These are phyloP conservation scores for Claviceps paspali DNA, from an alignment of 2,329 filamentous ascomycete species.

Conservation along the genomic window DNA sequence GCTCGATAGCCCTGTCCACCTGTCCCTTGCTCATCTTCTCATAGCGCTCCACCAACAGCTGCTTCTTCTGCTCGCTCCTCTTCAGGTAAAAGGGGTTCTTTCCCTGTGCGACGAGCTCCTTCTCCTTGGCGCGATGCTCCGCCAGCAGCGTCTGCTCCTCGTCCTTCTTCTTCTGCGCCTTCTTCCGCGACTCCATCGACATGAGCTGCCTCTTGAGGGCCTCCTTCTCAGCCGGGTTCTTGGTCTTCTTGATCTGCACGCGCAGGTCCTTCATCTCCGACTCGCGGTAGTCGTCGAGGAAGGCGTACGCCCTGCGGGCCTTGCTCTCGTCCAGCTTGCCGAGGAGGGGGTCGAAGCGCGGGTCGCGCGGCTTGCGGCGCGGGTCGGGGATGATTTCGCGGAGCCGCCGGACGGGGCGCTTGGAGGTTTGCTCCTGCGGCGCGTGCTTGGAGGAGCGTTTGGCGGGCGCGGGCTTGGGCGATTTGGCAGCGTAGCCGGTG, in stretches of 20 bases:
- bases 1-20: constrained; percentile 70
- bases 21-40: constrained; percentile 72
- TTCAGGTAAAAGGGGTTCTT: constrained; percentile 93
- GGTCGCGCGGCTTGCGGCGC: constrained; percentile 57
- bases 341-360: constrained; percentile 60
- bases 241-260: constrained; percentile 47
- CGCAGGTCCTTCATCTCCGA: constrained; percentile 68
- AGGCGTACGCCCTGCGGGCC: constrained; percentile 62
- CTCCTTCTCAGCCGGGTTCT: constrained; percentile 50
- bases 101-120: constrained; percentile 69
- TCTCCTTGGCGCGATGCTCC: constrained; percentile 69
- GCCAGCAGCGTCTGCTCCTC: constrained; percentile 53
- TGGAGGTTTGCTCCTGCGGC: constrained; percentile 67
- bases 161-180: constrained; percentile 54
- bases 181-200: constrained; percentile 65
- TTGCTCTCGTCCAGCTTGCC: constrained; percentile 39
- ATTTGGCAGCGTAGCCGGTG: constrained; percentile 1
- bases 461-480: constrained; percentile 4
- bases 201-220: constrained; percentile 56
- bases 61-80: constrained; percentile 80
- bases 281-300: constrained; percentile 73
- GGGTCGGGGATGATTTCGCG: constrained; percentile 51
- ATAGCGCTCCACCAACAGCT: constrained; percentile 64
- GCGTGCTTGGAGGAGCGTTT: constrained; percentile 67
- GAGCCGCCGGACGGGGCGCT: constrained; percentile 66